Percentiles rank a stretch among this genome's conserved stretches.
Evolutionary conservation across 306 rosid genomes (phyloP).

Genomic region (Hippophae gyantsensis): DNA sequence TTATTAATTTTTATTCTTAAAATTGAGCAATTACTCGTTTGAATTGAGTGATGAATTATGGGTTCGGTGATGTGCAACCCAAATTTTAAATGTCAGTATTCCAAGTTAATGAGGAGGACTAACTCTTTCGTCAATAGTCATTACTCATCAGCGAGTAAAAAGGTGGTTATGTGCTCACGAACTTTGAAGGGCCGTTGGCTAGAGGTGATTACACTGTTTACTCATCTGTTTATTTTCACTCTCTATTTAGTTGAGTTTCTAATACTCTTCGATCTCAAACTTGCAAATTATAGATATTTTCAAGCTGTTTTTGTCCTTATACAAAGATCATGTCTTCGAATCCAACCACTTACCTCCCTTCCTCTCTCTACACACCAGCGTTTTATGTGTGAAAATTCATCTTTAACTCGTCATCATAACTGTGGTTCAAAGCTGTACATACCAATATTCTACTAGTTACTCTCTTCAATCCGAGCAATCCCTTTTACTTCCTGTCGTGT

Average conservation of each 20-base stretch:
- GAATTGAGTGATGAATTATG: too few relatives aligned
- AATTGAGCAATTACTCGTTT: too few relatives aligned
- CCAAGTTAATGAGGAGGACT: too few relatives aligned
- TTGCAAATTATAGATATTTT: not conserved
- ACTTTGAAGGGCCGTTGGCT: slow-evolving; percentile 24
- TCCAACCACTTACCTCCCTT: slow-evolving; percentile 7
- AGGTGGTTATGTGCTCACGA: not conserved
- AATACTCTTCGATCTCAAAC: slow-evolving; percentile 7
- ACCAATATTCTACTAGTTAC: not conserved
- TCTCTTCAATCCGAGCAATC: not conserved
- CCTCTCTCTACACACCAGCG: not conserved
- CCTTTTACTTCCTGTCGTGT: slow-evolving; percentile 4
- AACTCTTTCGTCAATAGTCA: too few relatives aligned
- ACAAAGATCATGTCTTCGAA: slow-evolving; percentile 4
- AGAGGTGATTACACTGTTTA: not conserved
- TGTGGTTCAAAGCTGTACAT: not conserved
- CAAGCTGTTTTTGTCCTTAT: slow-evolving; percentile 8
- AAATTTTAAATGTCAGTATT: too few relatives aligned
- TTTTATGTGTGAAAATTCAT: not conserved
- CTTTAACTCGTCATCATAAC: not conserved
- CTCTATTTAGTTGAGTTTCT: slow-evolving; percentile 7
- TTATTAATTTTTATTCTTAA: too few relatives aligned
- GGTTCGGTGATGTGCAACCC: too few relatives aligned
- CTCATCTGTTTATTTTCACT: not conserved
- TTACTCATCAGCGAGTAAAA: too few relatives aligned